Conservation (phyloP, 352 stramenopile genomes). For the Phytopythium montanum region DNA sequence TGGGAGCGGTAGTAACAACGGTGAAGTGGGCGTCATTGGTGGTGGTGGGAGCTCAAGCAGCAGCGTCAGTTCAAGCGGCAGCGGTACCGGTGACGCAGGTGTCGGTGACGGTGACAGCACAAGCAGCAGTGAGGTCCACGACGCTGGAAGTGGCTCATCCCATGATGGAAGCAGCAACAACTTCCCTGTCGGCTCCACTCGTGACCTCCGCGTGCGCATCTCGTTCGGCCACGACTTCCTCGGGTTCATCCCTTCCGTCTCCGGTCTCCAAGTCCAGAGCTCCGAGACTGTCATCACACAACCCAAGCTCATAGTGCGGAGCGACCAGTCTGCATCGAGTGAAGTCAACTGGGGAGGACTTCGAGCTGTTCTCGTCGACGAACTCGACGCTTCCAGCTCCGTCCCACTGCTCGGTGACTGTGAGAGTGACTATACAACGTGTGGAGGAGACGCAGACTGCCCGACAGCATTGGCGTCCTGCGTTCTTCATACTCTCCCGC, state of each 20-base stretch:
- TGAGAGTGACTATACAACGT: no score
- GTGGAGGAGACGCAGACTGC: no score
- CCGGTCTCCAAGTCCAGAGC: background rate
- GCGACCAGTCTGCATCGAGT: no score
- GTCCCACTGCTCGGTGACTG: no score
- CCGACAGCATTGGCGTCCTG: no score
- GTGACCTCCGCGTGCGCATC: conserved; percentile 6
- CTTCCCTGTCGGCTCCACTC: no score
- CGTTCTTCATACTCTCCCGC: no score
- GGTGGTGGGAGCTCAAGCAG: background rate
- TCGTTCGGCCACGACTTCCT: conserved; percentile 1
- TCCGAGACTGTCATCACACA: background rate
- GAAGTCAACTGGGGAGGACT: no score
- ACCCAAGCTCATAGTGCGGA: background rate
- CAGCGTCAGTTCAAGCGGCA: background rate
- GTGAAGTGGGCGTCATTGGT: background rate
- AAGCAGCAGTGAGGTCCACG: background rate
- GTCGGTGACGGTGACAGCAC: background rate
- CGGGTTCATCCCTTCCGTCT: background rate
- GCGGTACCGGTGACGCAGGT: no score
- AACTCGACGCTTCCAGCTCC: no score
- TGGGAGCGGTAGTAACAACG: background rate
- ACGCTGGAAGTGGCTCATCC: background rate
- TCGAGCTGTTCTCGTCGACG: no score
- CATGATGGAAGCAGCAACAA: no score